phyloP scores from a whole-genome alignment of 768 basidiomycete species.

The Podaxis carcinomalis region DNA sequence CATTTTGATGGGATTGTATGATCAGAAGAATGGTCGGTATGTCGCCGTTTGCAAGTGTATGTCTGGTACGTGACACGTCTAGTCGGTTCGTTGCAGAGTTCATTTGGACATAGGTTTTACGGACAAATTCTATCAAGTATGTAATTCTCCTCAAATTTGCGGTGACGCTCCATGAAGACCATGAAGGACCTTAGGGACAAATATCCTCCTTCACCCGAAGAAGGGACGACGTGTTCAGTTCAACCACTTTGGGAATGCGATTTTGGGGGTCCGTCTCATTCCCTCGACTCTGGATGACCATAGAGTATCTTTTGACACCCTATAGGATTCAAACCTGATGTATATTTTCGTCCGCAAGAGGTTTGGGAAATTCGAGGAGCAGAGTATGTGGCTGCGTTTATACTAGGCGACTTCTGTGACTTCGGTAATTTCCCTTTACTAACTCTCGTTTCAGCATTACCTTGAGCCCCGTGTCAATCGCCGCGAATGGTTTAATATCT shows the following conservation, averaged over 20 bases:
- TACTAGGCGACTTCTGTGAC: not conserved
- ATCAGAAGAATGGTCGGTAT: slow-evolving; percentile 52
- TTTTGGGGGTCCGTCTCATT: slow-evolving; percentile 48
- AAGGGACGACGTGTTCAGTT: slow-evolving; percentile 39
- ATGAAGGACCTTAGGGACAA: slow-evolving; percentile 55
- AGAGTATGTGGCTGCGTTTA: slow-evolving; percentile 38
- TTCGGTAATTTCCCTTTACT: not conserved
- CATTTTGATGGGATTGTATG: slow-evolving; percentile 74
- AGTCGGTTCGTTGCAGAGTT: not conserved
- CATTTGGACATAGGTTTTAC: slow-evolving; percentile 59
- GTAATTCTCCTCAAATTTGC: slow-evolving; percentile 1
- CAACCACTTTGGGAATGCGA: slow-evolving; percentile 57
- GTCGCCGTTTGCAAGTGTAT: slow-evolving; percentile 90
- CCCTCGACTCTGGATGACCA: not conserved
- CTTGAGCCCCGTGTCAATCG: slow-evolving; percentile 79
- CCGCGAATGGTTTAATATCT: slow-evolving; percentile 59
- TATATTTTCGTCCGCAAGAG: slow-evolving; percentile 68
- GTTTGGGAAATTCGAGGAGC: slow-evolving; percentile 91
- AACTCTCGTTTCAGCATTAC: slow-evolving; percentile 52
- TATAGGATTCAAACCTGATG: slow-evolving; percentile 56
- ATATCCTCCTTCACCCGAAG: slow-evolving; percentile 49
- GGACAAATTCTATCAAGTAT: slow-evolving; percentile 75
- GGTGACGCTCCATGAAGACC: not conserved
- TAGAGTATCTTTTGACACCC: slow-evolving; percentile 1
- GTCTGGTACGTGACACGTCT: slow-evolving; percentile 49